Conservation (phyloP, 768 basidiomycete genomes). For the Boletus tylopilopsis region DNA sequence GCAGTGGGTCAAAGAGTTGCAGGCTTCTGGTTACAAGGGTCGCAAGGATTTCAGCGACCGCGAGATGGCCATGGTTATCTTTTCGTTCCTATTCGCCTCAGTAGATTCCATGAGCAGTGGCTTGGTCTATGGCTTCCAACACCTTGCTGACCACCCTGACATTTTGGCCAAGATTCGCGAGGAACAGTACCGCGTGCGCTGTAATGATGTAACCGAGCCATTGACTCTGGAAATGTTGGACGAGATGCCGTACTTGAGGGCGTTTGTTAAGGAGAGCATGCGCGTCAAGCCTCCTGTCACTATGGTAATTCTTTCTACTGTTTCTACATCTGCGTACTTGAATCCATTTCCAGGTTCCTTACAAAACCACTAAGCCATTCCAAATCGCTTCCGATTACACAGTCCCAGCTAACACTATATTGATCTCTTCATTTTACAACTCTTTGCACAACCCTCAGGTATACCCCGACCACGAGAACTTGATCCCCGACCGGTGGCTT, state of each 20-base stretch:
- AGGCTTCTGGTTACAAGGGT: constrained; percentile 64
- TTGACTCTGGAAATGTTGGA: constrained; percentile 88
- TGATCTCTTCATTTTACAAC: constrained; percentile 91
- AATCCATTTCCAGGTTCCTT: constrained; percentile 70
- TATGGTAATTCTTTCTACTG: constrained; percentile 58
- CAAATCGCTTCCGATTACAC: constrained; percentile 88
- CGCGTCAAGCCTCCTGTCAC: constrained; percentile 91
- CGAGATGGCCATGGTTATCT: constrained; percentile 96
- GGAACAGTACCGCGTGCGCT: constrained; percentile 84
- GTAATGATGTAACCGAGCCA: constrained; percentile 69
- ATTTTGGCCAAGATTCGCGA: constrained; percentile 83
- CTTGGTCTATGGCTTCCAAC: constrained; percentile 94
- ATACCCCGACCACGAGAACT: constrained; percentile 81
- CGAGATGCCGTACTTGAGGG: constrained; percentile 88
- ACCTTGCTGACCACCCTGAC: constrained; percentile 89
- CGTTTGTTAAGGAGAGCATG: constrained; percentile 91
- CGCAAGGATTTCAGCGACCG: constrained; percentile 84
- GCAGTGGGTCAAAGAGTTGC: constrained; percentile 79
- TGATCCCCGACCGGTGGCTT: constrained; percentile 91
- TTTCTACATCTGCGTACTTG: too few relatives aligned
- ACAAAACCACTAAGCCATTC: constrained; percentile 84
- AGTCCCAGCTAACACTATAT: constrained; percentile 87
- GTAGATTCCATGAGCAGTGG: constrained; percentile 99
- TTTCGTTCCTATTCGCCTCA: constrained; percentile 94
- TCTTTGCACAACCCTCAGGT: constrained; percentile 87